Conservation (phyloP, 352 stramenopile genomes). For the Globisporangium radiosum region DNA sequence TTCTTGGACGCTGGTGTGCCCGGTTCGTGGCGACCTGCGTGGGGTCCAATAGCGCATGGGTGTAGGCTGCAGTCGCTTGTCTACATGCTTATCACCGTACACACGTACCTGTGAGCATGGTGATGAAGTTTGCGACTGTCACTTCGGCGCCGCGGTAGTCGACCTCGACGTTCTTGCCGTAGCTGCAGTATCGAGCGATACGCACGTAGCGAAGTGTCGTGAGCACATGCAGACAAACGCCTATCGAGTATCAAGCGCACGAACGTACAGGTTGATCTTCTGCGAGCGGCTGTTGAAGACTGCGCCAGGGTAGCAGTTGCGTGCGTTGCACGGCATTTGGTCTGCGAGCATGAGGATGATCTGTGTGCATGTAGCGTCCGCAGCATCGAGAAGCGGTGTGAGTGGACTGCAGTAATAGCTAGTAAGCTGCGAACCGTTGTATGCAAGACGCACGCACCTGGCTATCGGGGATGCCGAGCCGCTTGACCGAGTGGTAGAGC, state of each 20-base stretch:
- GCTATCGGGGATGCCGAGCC: slow-evolving; percentile 90
- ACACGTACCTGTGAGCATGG: slow-evolving; percentile 80
- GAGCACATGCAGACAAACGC: neutral
- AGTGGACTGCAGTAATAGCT: neutral
- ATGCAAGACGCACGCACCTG: slow-evolving; percentile 45
- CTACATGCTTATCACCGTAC: neutral
- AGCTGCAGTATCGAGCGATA: slow-evolving; percentile 26
- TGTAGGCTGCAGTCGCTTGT: too few species aligned
- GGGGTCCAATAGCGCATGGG: neutral
- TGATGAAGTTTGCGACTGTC: slow-evolving; percentile 96
- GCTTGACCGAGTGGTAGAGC: slow-evolving; percentile 92
- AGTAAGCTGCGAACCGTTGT: neutral
- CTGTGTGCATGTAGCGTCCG: slow-evolving; percentile 16
- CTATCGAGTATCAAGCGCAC: neutral
- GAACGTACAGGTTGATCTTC: slow-evolving; percentile 78
- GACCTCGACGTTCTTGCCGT: slow-evolving; percentile 89
- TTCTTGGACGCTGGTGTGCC: slow-evolving; percentile 88
- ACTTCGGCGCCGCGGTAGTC: slow-evolving; percentile 95
- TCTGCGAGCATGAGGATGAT: slow-evolving; percentile 96
- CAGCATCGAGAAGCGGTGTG: neutral
- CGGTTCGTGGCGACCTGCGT: slow-evolving; percentile 71
- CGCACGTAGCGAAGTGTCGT: neutral
- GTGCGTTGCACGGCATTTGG: slow-evolving; percentile 92
- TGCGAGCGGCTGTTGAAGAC: slow-evolving; percentile 88
- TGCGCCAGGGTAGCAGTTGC: slow-evolving; percentile 88